These are phyloP conservation scores for Stentor coeruleus DNA, from an alignment of 73 alveolate genomes.

Conservation along the genomic window DNA sequence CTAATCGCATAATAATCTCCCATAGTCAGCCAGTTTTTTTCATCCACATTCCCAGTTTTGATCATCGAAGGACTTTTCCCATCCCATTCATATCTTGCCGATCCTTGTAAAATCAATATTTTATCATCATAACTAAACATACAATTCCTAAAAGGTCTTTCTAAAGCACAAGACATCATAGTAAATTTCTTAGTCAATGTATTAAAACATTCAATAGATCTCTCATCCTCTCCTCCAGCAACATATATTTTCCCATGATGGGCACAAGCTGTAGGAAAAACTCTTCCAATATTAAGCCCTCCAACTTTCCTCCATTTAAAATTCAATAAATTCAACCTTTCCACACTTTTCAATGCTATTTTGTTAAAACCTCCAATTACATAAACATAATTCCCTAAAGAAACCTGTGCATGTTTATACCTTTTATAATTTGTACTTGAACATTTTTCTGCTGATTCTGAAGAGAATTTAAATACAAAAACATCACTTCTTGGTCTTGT, in stretches of 20 bases:
- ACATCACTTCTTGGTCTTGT: neutral
- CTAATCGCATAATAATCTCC: neutral
- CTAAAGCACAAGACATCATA: neutral
- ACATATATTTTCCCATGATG: constrained; percentile 2
- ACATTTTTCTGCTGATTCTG: neutral
- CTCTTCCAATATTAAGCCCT: neutral
- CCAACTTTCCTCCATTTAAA: constrained; percentile 8
- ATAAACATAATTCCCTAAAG: constrained; percentile 7
- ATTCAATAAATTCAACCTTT: neutral
- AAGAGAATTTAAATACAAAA: neutral
- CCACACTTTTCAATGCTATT: neutral
- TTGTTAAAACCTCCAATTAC: constrained; percentile 18
- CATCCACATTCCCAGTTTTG: neutral
- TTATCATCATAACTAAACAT: neutral
- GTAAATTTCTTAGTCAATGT: neutral
- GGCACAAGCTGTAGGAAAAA: neutral
- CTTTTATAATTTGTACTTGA: neutral
- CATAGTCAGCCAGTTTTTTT: neutral
- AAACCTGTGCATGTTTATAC: constrained; percentile 20
- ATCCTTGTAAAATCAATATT: neutral
- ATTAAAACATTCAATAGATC: neutral
- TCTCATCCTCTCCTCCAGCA: neutral
- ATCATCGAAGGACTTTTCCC: too few relatives aligned
- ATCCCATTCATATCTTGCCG: too few relatives aligned
- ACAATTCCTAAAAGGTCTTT: neutral